A percentile compares a stretch with the other conserved stretches of the same genome.
Evolutionary conservation across 2,329 filamentous ascomycete genomes (phyloP).

Genomic region (Ophiostoma ips): DNA sequence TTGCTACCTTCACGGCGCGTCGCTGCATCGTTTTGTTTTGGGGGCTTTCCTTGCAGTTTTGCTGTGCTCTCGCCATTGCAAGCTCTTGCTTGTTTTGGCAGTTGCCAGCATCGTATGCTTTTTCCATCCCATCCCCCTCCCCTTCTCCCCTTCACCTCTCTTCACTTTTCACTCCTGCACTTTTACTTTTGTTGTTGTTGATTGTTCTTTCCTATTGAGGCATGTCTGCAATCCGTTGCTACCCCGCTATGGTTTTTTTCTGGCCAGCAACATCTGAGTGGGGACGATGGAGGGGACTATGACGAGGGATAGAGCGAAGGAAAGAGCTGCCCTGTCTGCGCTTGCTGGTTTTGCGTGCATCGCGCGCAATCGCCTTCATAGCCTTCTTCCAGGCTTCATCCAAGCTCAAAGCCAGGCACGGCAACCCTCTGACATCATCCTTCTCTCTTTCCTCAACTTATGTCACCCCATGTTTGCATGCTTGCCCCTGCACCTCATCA

Average conservation of each 20-base stretch:
- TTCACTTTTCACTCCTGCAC: neutral
- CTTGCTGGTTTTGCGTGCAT: neutral
- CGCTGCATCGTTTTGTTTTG: too few species aligned
- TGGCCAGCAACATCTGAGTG: neutral
- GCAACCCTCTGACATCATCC: neutral
- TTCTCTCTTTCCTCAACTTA: neutral
- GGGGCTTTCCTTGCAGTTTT: too few species aligned
- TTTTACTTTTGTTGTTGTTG: neutral
- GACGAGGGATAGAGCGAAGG: too few species aligned
- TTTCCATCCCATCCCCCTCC: neutral
- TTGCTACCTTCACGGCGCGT: too few species aligned
- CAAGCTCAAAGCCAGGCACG: neutral
- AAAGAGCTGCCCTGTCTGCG: neutral
- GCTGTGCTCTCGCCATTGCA: too few species aligned
- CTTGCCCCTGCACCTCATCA: neutral
- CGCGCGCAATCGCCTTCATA: neutral
- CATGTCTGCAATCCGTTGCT: neutral
- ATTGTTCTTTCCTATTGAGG: slow-evolving; percentile 1
- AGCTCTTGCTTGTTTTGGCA: too few species aligned
- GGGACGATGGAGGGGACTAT: neutral
- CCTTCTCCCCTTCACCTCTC: neutral
- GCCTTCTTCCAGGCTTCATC: neutral
- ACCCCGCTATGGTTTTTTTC: slow-evolving; percentile 1
- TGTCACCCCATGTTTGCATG: neutral
- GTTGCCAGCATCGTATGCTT: neutral